These are phyloP conservation scores for Fusarium burgessii DNA, from an alignment of 2,329 filamentous ascomycete species.

Conservation along the genomic window DNA sequence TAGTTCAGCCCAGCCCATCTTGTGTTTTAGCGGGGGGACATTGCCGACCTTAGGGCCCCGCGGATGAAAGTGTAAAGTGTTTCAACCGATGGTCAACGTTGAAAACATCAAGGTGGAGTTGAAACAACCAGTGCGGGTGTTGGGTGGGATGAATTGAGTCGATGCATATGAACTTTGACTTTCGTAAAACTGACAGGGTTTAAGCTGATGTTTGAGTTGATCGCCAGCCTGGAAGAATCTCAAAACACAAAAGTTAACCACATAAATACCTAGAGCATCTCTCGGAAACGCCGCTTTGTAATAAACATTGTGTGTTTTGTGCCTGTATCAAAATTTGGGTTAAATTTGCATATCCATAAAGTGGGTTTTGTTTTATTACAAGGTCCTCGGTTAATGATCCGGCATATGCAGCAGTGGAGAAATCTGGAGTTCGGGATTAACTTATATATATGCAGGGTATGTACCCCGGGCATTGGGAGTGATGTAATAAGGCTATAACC, in stretches of 20 bases:
- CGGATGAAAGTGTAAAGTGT: neutral
- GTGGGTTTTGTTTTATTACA: no score
- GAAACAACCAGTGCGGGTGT: accelerated
- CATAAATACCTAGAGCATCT: neutral
- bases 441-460: no score
- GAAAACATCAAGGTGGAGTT: neutral
- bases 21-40: neutral
- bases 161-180: neutral
- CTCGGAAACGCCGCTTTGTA: neutral
- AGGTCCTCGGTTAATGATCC: no score
- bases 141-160: neutral
- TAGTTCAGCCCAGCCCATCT: neutral
- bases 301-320: neutral
- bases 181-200: accelerated
- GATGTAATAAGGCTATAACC: neutral
- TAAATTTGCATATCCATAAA: no score
- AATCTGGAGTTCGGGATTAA: accelerated
- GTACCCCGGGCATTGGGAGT: no score
- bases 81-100: no score
- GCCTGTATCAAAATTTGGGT: no score
- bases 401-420: neutral
- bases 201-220: no score
- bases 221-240: accelerated
- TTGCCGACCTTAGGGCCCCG: neutral
- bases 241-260: accelerated